Evolutionary conservation across 495 filamentous ascomycete genomes (phyloP), one percentile per base, ranked within the genome.

Genomic region (Chaetomium fimeti): DNA sequence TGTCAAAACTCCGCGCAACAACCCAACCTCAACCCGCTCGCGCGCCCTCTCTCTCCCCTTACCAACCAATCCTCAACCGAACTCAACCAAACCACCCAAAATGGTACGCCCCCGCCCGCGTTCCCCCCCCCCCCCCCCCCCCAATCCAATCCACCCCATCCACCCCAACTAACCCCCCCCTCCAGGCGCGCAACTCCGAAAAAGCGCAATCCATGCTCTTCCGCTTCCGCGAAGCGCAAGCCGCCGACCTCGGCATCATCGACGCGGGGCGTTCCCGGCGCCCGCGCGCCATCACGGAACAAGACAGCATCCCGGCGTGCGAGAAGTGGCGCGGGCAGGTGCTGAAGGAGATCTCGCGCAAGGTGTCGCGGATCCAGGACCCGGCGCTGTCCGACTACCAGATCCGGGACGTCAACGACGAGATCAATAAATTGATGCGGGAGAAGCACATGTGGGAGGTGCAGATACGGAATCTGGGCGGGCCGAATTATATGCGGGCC

Each of bases 201-300:
- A 98, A 98, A 80, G 94, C 94, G 64, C 94, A 98, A 78, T 97
- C 93, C 25, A 98, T 98, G 94, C 95, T 98, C 77, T 98, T 96
- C 81, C 94, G 94, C 82, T 98, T 98, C 84, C 91, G 95, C 76
- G 94, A 96, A 72, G 88, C 92, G 71, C 94, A 98, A 82, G 95
- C 95, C 60, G 92, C 93, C 62, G 93, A 96, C 75, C 82, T 97
- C 42, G 94, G 94, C 72, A 97, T 98, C 69, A 91, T 98, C 78
- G 92, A 97, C 78, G 88, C 89, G 9, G 89, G 90, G n/a, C 90
- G 93, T 45, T 88, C 92, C 9, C 87, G 92, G 6, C 91, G 94
- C 12, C 94, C 94, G 40, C 95, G 94, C 74, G 82, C 83, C 60
- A 97, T 98, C 74, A 93, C 91, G 16, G 84, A 88, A 66, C 87